phyloP scores from a whole-genome alignment of 495 filamentous ascomycete genomes.

The Xylaria telfairii region DNA sequence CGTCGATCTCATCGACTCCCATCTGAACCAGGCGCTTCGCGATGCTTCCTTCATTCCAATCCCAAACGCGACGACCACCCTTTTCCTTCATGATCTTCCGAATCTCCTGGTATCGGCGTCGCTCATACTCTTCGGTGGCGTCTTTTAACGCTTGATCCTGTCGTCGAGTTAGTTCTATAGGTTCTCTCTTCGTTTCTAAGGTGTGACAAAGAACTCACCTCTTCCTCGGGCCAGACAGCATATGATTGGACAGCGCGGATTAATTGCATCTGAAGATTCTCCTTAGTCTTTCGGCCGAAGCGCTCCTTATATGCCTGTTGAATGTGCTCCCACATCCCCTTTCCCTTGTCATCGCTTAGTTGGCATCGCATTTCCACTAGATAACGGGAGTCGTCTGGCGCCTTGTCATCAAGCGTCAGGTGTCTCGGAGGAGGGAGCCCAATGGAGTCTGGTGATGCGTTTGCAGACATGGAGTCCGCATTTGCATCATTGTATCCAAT shows the following conservation, averaged over 20 bases:
- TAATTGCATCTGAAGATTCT: constrained; percentile 56
- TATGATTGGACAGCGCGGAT: constrained; percentile 53
- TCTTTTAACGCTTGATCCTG: constrained; percentile 37
- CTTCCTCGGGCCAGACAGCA: constrained; percentile 49
- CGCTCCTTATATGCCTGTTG: constrained; percentile 51
- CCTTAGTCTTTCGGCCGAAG: constrained; percentile 47
- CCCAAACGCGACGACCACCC: constrained; percentile 41
- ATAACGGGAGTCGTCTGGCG: constrained; percentile 54
- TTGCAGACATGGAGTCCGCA: constrained; percentile 28
- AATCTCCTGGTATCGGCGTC: constrained; percentile 37
- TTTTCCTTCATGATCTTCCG: constrained; percentile 43
- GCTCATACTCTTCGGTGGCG: constrained; percentile 35
- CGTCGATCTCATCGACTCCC: constrained; percentile 40
- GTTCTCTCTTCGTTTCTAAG: not conserved
- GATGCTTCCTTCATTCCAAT: constrained; percentile 42
- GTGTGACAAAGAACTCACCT: constrained; percentile 41
- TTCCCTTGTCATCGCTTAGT: constrained; percentile 52
- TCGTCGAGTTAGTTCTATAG: constrained; percentile 25
- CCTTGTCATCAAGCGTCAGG: constrained; percentile 46
- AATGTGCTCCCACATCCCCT: constrained; percentile 60
- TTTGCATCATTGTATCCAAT: constrained; percentile 26
- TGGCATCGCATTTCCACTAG: constrained; percentile 51
- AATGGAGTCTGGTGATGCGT: not conserved
- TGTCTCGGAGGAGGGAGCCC: constrained; percentile 26
- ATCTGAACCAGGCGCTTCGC: constrained; percentile 39